Evolutionary conservation across 1,284 basidiomycete species (phyloP), one percentile per base, ranked within the genome.

Genomic region (Macrocybe sp.): DNA sequence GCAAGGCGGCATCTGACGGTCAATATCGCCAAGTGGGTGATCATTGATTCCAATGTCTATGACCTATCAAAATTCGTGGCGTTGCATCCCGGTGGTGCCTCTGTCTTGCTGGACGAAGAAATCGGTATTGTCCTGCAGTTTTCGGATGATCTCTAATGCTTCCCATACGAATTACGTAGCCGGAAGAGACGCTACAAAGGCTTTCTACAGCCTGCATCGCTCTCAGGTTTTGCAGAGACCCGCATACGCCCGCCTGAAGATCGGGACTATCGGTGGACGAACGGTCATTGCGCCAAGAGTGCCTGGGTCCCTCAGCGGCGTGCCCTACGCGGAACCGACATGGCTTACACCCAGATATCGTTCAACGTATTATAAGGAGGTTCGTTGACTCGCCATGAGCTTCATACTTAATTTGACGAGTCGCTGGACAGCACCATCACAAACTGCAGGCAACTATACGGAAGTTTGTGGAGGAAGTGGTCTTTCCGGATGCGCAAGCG

Each of bases 31-130:
- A 55, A 88, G 82, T 94, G 89, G 89, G 68, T 92, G 60, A 76
- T 93, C 55, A 79, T 94, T 57, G 91, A 94, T 65, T 75, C 83
- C 4, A 85, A 83, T 56, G 89, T 94, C 37, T 94, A 86, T 66
- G 85, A 92, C 64, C 63, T 94, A 28, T 78, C 82, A 41, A 81
- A 79, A 53, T 95, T 95, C 69, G 78, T 76, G 55, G 74, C 76
- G 51, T 65, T 94, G 47, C 92, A 95, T 65, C 92, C 92, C 0
- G 92, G 92, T 45, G 91, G 92, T 14, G 59, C 70, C 0, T 72
- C 78, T 12, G 87, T 88, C 12, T 72, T 92, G 37, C 62, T 79
- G 38, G 82, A 87, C 58, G 63, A 69, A 37, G 83, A 83, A 52
- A 74, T 89, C 52, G 80, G 83, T 83, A 57, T 58, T 79, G 42